phyloP scores from a whole-genome alignment of 768 basidiomycete species.

The Serpula lacrymans region DNA sequence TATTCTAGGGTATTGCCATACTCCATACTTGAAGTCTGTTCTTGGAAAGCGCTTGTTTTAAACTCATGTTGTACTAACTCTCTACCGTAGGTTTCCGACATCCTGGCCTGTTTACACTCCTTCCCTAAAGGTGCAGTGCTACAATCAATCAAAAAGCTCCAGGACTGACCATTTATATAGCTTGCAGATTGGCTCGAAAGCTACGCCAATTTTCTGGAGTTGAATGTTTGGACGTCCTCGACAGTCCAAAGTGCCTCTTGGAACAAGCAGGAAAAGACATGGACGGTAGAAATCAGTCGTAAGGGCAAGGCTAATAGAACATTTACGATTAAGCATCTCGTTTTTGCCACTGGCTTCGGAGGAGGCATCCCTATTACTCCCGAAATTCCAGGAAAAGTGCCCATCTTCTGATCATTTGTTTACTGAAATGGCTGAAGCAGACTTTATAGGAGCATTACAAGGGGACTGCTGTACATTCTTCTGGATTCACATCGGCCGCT shows the following conservation, averaged over 20 bases:
- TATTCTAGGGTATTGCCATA: conserved; percentile 46
- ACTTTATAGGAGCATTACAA: conserved; percentile 43
- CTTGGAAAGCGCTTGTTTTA: background rate
- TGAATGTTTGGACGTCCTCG: conserved; percentile 61
- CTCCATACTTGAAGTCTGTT: conserved; percentile 51
- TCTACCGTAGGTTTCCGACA: conserved; percentile 43
- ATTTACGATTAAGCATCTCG: conserved; percentile 46
- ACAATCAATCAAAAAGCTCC: background rate
- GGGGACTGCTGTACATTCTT: conserved; percentile 53
- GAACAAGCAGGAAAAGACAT: conserved; percentile 35
- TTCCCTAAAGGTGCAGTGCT: conserved; percentile 39
- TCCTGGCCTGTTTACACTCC: conserved; percentile 55
- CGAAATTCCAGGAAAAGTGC: conserved; percentile 38
- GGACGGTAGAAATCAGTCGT: conserved; percentile 42
- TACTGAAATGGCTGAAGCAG: background rate
- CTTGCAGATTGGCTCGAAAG: conserved; percentile 67
- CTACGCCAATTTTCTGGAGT: conserved; percentile 56
- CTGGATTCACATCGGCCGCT: conserved; percentile 42
- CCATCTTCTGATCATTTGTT: background rate
- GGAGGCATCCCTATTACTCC: conserved; percentile 47
- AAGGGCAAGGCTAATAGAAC: conserved; percentile 29
- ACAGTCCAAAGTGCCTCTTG: conserved; percentile 36
- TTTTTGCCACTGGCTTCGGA: conserved; percentile 54
- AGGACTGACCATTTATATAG: conserved; percentile 20
- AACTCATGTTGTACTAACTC: too few species aligned